These are phyloP conservation scores for Sugiyamaella japonica DNA, from an alignment of 1,139 yeast genomes.

Conservation along the genomic window DNA sequence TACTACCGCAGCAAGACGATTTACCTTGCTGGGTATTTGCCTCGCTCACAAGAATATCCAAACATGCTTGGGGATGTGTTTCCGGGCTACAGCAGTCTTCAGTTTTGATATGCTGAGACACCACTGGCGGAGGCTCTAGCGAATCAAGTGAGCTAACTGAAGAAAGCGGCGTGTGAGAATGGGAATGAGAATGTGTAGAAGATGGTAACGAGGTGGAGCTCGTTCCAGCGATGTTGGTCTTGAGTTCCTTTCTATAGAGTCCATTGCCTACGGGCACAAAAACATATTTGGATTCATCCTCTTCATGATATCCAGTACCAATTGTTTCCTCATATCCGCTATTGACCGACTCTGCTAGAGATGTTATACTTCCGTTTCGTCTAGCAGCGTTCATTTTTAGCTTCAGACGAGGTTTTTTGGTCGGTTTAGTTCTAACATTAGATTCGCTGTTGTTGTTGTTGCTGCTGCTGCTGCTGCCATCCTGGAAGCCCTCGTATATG, in stretches of 20 bases:
- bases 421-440: background rate
- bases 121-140: background rate
- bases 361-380: constrained; percentile 1
- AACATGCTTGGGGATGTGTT: background rate
- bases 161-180: background rate
- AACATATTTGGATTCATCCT: constrained; percentile 29
- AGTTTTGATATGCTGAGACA: background rate
- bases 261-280: constrained; percentile 42
- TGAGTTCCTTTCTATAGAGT: constrained; percentile 27
- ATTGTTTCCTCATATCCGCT: background rate
- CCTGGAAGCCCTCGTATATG: background rate
- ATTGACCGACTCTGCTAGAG: background rate
- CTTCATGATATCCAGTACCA: constrained; percentile 9
- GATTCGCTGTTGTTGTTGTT: background rate
- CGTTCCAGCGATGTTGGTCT: background rate
- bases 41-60: background rate
- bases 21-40: background rate
- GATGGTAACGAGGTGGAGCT: background rate
- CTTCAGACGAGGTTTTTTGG: constrained; percentile 20
- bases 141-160: constrained; percentile 1
- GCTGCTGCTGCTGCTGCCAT: background rate
- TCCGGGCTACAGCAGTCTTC: background rate
- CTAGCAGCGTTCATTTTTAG: constrained; percentile 6
- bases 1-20: background rate
- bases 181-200: background rate